A percentile compares a stretch with the other conserved stretches of the same genome.
Evolutionary conservation across 192 early-diverging fungal species (phyloP).

Genomic region (Coemansia sp.): DNA sequence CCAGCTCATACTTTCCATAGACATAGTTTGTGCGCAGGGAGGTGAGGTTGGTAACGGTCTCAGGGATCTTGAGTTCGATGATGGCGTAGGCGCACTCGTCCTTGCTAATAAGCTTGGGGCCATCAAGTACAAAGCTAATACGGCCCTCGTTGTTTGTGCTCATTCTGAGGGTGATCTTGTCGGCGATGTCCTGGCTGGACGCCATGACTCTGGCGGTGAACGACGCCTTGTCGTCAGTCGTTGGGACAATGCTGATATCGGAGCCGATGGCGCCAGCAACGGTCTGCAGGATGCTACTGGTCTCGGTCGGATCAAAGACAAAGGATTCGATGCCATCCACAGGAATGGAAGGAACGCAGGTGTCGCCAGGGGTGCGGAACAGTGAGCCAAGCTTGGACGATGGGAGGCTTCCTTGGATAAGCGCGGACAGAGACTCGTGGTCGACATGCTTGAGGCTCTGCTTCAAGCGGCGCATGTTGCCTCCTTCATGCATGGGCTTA

Average conservation of each 20-base stretch:
- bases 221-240: conserved; percentile 28
- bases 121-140: conserved; percentile 36
- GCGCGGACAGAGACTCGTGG: conserved; percentile 19
- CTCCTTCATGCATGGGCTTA: neutral
- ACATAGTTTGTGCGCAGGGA: conserved; percentile 35
- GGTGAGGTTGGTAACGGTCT: conserved; percentile 20
- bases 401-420: conserved; percentile 34
- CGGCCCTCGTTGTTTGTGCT: conserved; percentile 30
- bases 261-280: conserved; percentile 44
- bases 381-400: conserved; percentile 11
- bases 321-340: conserved; percentile 30
- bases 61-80: conserved; percentile 37
- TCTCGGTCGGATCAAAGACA: conserved; percentile 32
- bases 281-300: conserved; percentile 32
- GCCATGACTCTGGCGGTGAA: conserved; percentile 34
- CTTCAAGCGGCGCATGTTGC: neutral
- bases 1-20: conserved; percentile 44
- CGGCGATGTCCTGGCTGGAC: conserved; percentile 40
- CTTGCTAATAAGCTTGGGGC: conserved; percentile 43
- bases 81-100: conserved; percentile 45
- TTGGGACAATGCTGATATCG: conserved; percentile 32
- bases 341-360: conserved; percentile 40
- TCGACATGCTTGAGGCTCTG: conserved; percentile 12
- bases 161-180: conserved; percentile 34
- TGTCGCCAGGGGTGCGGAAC: conserved; percentile 17